Percentiles rank a stretch among this genome's conserved stretches.
Conservation (phyloP, 1,284 basidiomycete genomes). For the Irpex sp. region DNA sequence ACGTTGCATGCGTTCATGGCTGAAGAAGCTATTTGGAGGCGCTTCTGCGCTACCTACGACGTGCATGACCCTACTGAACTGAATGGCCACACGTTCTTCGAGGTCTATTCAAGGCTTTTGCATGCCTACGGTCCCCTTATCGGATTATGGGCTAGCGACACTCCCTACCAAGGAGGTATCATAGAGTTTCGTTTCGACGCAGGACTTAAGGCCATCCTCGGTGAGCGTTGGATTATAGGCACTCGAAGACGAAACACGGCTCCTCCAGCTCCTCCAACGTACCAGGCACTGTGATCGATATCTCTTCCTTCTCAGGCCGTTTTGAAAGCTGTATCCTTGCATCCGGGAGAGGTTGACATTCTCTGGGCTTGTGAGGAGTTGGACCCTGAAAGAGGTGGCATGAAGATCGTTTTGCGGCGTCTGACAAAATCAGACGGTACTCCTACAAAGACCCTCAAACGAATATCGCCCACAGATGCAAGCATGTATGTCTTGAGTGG, state of each 20-base stretch:
- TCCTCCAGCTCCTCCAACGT: not conserved
- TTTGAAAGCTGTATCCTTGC: no score
- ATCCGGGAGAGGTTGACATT: no score
- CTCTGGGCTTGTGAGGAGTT: no score
- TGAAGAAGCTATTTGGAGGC: slow-evolving; percentile 21
- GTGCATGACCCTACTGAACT: not conserved
- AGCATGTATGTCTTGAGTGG: not conserved
- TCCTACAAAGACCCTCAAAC: not conserved
- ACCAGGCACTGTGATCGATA: not conserved
- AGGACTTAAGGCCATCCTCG: slow-evolving; percentile 3
- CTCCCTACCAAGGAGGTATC: slow-evolving; percentile 6
- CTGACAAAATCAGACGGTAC: not conserved
- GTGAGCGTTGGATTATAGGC: slow-evolving; percentile 4
- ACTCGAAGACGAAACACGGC: not conserved
- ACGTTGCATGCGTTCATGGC: slow-evolving; percentile 8
- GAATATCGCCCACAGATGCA: not conserved
- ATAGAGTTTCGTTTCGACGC: slow-evolving; percentile 7
- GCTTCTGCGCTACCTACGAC: slow-evolving; percentile 9
- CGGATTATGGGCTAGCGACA: slow-evolving; percentile 12
- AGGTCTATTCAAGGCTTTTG: slow-evolving; percentile 7
- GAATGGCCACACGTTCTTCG: not conserved
- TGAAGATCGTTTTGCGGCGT: no score
- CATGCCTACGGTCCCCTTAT: slow-evolving; percentile 8
- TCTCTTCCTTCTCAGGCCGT: no score
- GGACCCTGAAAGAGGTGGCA: no score